Evolutionary conservation across 2,329 filamentous ascomycete species (phyloP).

Genomic region (Exophiala viscosa): DNA sequence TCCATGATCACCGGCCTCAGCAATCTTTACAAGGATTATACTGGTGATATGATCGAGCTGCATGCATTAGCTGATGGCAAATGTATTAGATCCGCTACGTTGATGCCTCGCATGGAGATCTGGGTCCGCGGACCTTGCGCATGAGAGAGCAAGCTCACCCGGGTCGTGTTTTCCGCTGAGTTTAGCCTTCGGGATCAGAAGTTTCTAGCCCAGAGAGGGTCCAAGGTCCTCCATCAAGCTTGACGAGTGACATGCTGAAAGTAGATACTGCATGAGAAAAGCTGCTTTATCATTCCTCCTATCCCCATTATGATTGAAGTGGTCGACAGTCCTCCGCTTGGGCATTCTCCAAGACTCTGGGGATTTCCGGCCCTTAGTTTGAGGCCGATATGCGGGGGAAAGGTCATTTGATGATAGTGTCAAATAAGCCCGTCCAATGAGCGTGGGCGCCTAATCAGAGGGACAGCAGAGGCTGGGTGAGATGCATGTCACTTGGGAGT

Average conservation of each 20-base stretch:
- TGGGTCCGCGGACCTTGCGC: no score
- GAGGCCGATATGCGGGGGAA: slow-evolving; percentile 16
- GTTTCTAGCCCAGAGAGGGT: no score
- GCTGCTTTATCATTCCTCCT: not conserved
- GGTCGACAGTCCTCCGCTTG: not conserved
- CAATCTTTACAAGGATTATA: no score
- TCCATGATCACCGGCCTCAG: no score
- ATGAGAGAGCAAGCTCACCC: no score
- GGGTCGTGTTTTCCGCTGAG: no score
- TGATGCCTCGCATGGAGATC: not conserved
- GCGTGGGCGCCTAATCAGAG: not conserved
- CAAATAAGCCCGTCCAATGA: not conserved
- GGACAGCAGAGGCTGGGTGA: not conserved
- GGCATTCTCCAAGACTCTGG: not conserved
- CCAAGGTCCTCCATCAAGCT: no score
- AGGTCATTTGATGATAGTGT: slow-evolving; percentile 5
- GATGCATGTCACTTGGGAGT: not conserved
- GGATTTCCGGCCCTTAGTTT: slow-evolving; percentile 17
- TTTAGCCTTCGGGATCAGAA: no score
- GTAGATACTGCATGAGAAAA: not conserved
- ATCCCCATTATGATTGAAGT: not conserved
- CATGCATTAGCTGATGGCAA: not conserved
- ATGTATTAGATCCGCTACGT: not conserved
- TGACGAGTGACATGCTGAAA: not conserved
- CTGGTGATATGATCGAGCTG: not conserved